These are phyloP conservation scores for Pythium graminicola DNA, from an alignment of 352 stramenopile species.

Conservation along the genomic window DNA sequence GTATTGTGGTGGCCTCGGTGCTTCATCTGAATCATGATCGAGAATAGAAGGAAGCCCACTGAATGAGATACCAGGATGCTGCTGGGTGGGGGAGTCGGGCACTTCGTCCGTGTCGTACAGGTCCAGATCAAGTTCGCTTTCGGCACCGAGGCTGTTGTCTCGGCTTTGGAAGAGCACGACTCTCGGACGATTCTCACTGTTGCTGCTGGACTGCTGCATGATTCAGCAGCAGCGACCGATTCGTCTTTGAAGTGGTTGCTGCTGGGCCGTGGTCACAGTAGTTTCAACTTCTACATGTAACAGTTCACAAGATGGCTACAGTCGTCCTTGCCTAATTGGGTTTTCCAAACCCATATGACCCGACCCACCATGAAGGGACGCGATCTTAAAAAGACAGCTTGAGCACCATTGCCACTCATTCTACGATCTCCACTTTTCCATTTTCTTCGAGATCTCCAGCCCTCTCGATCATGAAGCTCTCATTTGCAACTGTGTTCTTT, in stretches of 20 bases:
- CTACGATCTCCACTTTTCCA: neutral
- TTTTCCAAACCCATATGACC: constrained; percentile 3
- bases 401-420: too few relatives aligned
- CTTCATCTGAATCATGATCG: neutral
- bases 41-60: constrained; percentile 21
- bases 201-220: constrained; percentile 6
- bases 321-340: neutral
- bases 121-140: constrained; percentile 57
- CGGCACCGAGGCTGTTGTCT: constrained; percentile 32
- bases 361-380: constrained; percentile 21
- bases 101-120: constrained; percentile 54
- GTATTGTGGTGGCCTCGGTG: neutral
- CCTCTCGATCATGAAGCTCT: constrained; percentile 8
- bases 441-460: constrained; percentile 3
- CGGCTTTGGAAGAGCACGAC: constrained; percentile 11
- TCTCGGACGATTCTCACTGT: neutral
- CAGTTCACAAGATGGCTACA: too few relatives aligned
- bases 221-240: too few relatives aligned
- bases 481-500: neutral
- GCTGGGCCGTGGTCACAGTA: too few relatives aligned
- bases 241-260: too few relatives aligned
- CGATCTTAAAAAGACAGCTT: constrained; percentile 24
- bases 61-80: constrained; percentile 11
- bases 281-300: too few relatives aligned
- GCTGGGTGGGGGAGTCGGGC: constrained; percentile 5